Evolutionary conservation across 768 basidiomycete genomes (phyloP).

Genomic region (Suillus spraguei): DNA sequence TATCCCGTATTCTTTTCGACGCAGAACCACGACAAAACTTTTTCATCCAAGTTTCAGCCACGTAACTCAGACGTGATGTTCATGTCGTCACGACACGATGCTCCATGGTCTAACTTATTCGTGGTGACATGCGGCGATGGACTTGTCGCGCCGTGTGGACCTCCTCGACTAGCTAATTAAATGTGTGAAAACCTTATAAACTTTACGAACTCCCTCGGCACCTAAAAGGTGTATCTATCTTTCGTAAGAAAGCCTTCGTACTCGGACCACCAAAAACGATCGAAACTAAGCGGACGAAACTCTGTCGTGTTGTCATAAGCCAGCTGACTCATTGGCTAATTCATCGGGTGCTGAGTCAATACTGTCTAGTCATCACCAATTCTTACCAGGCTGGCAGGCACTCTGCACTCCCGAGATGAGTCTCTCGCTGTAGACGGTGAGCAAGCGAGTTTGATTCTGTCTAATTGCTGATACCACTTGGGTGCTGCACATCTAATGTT

Average conservation of each 20-base stretch:
- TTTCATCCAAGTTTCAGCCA: neutral
- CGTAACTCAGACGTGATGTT: neutral
- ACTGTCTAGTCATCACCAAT: neutral
- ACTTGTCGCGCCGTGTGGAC: neutral
- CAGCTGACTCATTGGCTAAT: neutral
- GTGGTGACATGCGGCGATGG: neutral
- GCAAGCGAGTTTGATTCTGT: neutral
- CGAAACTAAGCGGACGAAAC: no score
- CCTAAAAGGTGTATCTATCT: neutral
- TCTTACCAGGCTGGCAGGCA: neutral
- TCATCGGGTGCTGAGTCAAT: neutral
- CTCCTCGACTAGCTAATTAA: neutral
- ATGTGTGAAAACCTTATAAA: slow-evolving; percentile 5
- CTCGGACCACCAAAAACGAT: neutral
- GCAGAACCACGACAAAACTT: neutral
- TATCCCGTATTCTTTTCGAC: neutral
- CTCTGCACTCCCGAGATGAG: neutral
- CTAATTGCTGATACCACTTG: neutral
- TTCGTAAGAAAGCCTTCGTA: neutral
- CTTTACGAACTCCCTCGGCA: neutral
- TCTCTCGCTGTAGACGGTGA: neutral
- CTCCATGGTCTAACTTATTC: neutral
- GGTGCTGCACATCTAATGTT: neutral
- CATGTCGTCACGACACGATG: neutral
- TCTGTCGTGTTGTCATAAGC: neutral